Conservation (phyloP, 768 basidiomycete species). For the Naganishia vaughanmartiniae region DNA sequence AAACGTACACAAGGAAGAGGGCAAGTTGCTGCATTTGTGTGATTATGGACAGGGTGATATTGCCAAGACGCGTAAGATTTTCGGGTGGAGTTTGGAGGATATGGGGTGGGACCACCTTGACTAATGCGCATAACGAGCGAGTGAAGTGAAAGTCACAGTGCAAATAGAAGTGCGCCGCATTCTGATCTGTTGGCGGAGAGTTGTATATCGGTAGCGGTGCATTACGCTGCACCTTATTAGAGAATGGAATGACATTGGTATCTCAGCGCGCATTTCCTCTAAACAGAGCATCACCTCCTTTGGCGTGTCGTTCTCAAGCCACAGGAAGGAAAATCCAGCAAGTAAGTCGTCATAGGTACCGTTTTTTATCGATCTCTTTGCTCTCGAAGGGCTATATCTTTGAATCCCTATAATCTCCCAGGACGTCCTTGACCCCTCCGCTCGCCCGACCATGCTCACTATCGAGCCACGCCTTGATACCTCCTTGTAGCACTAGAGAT, state of each 20-base stretch:
- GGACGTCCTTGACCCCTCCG: neutral
- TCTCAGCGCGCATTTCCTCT: too few relatives aligned
- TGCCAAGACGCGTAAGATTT: slow-evolving; percentile 47
- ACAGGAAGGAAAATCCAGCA: too few relatives aligned
- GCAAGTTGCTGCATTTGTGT: slow-evolving; percentile 52
- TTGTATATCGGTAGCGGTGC: too few relatives aligned
- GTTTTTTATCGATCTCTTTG: too few relatives aligned
- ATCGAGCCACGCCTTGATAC: slow-evolving; percentile 38
- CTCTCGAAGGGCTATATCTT: neutral
- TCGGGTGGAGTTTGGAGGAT: slow-evolving; percentile 54
- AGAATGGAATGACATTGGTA: too few relatives aligned
- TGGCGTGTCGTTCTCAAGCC: too few relatives aligned
- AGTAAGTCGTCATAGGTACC: too few relatives aligned
- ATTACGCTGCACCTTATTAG: too few relatives aligned
- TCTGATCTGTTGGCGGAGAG: too few relatives aligned
- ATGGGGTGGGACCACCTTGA: slow-evolving; percentile 53
- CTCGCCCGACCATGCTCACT: slow-evolving; percentile 5
- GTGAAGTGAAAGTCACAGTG: too few relatives aligned
- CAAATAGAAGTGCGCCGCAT: too few relatives aligned
- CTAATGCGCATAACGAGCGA: neutral
- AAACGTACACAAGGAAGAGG: slow-evolving; percentile 47
- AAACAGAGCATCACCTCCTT: too few relatives aligned
- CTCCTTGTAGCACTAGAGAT: slow-evolving; percentile 32
- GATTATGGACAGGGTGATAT: slow-evolving; percentile 38
- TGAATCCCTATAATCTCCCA: slow-evolving; percentile 8